These are phyloP conservation scores for Ophiosphaerella korrae DNA, from an alignment of 2,329 filamentous ascomycete genomes.

Conservation along the genomic window DNA sequence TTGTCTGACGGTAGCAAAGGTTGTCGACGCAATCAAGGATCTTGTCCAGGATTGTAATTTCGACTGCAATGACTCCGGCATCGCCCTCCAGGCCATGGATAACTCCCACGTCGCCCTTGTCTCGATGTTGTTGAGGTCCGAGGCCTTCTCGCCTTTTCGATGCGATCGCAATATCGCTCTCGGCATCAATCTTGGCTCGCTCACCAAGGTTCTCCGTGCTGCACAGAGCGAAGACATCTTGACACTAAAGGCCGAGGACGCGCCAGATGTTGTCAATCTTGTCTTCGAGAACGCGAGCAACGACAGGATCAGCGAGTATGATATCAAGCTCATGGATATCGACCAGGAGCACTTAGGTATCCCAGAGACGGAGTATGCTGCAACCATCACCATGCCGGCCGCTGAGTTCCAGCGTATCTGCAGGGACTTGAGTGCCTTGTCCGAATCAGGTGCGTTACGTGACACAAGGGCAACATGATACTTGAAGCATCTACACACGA, in stretches of 20 bases:
- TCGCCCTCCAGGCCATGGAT: slow-evolving; percentile 99
- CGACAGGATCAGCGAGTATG: slow-evolving; percentile 96
- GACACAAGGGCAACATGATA: background rate
- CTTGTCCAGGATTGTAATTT: slow-evolving; percentile 99
- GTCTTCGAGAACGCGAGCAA: slow-evolving; percentile 88
- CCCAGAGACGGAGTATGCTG: slow-evolving; percentile 97
- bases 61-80: slow-evolving; percentile 99
- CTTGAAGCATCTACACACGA: background rate
- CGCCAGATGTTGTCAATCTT: slow-evolving; percentile 92
- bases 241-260: slow-evolving; percentile 96
- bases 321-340: slow-evolving; percentile 99
- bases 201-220: slow-evolving; percentile 95
- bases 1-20: slow-evolving; percentile 57
- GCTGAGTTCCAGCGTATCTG: slow-evolving; percentile 94
- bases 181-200: slow-evolving; percentile 92
- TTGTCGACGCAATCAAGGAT: slow-evolving; percentile 99
- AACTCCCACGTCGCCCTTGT: slow-evolving; percentile 99
- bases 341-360: slow-evolving; percentile 99
- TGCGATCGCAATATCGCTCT: slow-evolving; percentile 99
- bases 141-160: slow-evolving; percentile 91
- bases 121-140: slow-evolving; percentile 97
- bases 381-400: slow-evolving; percentile 86
- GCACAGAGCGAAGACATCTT: slow-evolving; percentile 93
- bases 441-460: slow-evolving; percentile 80
- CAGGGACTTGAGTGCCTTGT: slow-evolving; percentile 87